Evolutionary conservation across 345 rosid species (phyloP).

Genomic region (Salix caprea): DNA sequence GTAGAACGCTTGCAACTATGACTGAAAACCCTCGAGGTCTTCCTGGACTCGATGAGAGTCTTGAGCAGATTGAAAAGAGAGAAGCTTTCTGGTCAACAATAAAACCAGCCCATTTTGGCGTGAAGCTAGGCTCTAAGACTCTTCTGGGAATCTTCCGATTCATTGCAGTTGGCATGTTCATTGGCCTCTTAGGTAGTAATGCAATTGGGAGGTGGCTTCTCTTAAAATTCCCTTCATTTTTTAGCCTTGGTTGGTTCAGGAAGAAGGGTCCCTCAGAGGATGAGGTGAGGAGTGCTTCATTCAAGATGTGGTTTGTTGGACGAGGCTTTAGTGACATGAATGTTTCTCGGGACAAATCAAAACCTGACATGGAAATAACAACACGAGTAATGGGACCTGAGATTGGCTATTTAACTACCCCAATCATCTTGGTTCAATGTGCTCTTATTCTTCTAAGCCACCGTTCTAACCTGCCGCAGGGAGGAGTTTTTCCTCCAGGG

Average conservation of each 20-base stretch:
- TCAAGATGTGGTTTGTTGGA: conserved; percentile 87
- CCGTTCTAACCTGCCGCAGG: conserved; percentile 56
- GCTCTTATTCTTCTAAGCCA: conserved; percentile 56
- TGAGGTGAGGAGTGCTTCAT: conserved; percentile 70
- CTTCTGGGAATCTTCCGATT: conserved; percentile 47
- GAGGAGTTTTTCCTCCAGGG: conserved; percentile 78
- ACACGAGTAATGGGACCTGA: conserved; percentile 84
- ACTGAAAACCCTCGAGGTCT: conserved; percentile 69
- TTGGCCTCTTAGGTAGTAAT: conserved; percentile 48
- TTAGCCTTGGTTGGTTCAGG: conserved; percentile 77
- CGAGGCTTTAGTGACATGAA: conserved; percentile 57
- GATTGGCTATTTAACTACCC: conserved; percentile 77
- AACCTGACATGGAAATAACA: conserved; percentile 61
- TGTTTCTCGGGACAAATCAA: conserved; percentile 36
- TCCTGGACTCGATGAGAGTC: conserved; percentile 60
- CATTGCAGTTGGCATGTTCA: conserved; percentile 49
- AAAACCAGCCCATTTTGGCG: conserved; percentile 76
- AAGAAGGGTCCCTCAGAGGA: conserved; percentile 80
- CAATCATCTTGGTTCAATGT: conserved; percentile 62
- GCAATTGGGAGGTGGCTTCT: conserved; percentile 79
- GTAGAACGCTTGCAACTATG: conserved; percentile 63
- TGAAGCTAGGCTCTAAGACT: conserved; percentile 63
- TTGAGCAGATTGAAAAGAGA: conserved; percentile 49
- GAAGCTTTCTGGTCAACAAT: conserved; percentile 64
- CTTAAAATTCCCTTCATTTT: conserved; percentile 70